Evolutionary conservation across 805 yeast species (phyloP), one percentile per base, ranked within the genome.

Genomic region (Hanseniaspora occidentalis): DNA sequence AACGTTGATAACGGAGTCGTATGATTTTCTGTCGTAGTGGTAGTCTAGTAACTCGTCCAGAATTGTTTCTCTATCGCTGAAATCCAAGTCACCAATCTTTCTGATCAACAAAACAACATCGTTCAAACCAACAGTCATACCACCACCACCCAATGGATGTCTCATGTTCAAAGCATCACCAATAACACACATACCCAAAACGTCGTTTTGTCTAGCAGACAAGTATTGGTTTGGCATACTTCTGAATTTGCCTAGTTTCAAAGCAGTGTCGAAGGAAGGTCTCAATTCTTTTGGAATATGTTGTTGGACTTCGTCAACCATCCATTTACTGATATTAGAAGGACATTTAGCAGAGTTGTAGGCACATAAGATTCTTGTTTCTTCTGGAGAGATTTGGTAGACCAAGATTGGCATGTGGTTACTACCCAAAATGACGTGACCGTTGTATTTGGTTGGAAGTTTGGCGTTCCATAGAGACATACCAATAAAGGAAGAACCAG

Each of bases 121-220:
- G 55, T 78, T 83, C 45, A 92, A 66, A 2, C 96, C 96, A 34
- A 92, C 98, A 20, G 97, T 86, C 98, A 92, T 92, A 45, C 98
- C 98, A 47, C 98, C 98, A 40, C 98, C 98, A 1, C 97, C 92
- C 45, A 92, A 71, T 21, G 98, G 98, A 58, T 92, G 98, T 58
- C 98, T 73, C 96, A 92, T 92, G 60, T 92, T 92, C 50, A 88
- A 69, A 2, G 98, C 84, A 58, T 92, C 98, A 37, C 98, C 98
- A 26, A 92, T 56, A 49, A 89, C 70, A 27, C 92, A 67, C 36
- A 85, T 64, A 10, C 98, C 98, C 9, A 77, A 78, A 34, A 74
- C 68, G 23, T 66, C 66, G 55, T 85, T 88, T 38, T 69, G 67
- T 42, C 73, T 68, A 1, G 96, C 96, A 19, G 94, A 73, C 38